Evolutionary conservation across 768 basidiomycete species (phyloP), one percentile per base, ranked within the genome.

Genomic region (Boletellus ananiceps): DNA sequence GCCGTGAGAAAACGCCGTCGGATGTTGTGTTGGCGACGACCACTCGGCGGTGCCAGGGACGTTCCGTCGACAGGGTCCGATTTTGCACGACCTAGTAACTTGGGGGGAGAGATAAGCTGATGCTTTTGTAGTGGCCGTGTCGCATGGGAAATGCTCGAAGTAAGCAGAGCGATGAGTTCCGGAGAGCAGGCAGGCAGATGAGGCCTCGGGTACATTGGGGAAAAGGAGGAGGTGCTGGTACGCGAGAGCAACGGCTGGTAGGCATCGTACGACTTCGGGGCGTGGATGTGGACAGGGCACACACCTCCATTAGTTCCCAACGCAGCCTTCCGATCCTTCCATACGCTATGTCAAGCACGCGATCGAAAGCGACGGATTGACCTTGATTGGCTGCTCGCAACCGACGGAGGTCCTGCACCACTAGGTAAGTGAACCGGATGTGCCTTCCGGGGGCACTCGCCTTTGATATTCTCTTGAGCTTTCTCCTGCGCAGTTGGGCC

Each of bases 281-380:
- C 18, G 13, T 14, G 33, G 43, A 41, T 1, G 31, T 21, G 8
- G 41, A 39, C 23, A 15, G n/a, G 44, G 48, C 18, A 21, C 36
- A 39, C 54, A 88, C 88, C 71, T 83, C 64, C 65, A 89, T 69
- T 37, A 90, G 64, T 57, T 89, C 85, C 69, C 79, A 77, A 57
- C 74, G 80, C 14, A 92, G 65, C 59, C 77, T 84, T 19, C 88
- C 88, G 56, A 79, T 80, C 50, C 88, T 74, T 27, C 88, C 88
- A 65, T 89, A 92, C 23, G 88, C 88, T 25, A 82, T 57, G 55
- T 83, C 78, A 15, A 92, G 69, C 25, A 89, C 58, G 54, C 76
- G 74, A 25, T 71, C 69, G 57, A 87, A 84, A 29, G 81, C 78
- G 47, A 70, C 62, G 40, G 57, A 55, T 33, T 75, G 60, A 4